phyloP scores from a whole-genome alignment of 148 eudicot genomes.

The Arbutus unedo region DNA sequence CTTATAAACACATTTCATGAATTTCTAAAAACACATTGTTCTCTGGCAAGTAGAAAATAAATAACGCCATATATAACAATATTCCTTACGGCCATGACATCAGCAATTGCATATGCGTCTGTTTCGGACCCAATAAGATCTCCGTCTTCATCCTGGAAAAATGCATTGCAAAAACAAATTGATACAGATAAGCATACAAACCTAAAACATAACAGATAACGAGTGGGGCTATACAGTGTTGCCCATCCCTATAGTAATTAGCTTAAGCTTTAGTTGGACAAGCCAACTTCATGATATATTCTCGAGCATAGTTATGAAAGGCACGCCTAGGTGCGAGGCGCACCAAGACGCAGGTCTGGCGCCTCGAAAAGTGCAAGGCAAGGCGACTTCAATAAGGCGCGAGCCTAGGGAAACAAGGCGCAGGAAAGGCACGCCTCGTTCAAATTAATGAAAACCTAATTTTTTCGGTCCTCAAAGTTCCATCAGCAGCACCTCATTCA shows the following conservation, averaged over 20 bases:
- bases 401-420: too few relatives aligned
- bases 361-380: too few relatives aligned
- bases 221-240: not conserved
- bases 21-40: not conserved
- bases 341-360: too few relatives aligned
- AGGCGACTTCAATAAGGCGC: too few relatives aligned
- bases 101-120: constrained; percentile 83
- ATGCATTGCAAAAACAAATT: constrained; percentile 12
- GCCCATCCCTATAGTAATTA: not conserved
- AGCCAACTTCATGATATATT: too few relatives aligned
- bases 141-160: constrained; percentile 61
- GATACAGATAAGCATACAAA: constrained; percentile 1
- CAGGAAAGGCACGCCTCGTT: too few relatives aligned
- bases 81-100: constrained; percentile 75
- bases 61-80: not conserved
- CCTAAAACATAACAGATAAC: not conserved
- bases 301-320: too few relatives aligned
- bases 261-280: not conserved
- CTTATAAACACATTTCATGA: not conserved
- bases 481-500: too few relatives aligned
- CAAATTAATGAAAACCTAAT: too few relatives aligned
- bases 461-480: too few relatives aligned
- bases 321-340: too few relatives aligned
- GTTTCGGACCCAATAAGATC: constrained; percentile 81
- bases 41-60: not conserved